Base-by-base conservation (phyloP, 768 basidiomycete genomes). In the Lepiota brunneoincarnata region DNA sequence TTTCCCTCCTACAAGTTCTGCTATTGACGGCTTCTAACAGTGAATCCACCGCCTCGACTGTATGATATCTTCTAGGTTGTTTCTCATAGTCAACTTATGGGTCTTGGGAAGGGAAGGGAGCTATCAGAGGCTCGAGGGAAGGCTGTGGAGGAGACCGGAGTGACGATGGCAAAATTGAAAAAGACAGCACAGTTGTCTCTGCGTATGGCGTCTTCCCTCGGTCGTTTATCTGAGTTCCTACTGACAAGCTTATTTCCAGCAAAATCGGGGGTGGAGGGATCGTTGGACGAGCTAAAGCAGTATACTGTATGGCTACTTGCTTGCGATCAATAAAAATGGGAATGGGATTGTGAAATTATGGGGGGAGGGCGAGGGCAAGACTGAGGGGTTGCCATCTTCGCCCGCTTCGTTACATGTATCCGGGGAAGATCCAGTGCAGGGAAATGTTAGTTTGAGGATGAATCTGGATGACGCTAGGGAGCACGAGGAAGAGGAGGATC, bases 1-100 rank as follows among this genome's bases (percentile, higher is more conserved):
- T 20, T 37, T 36, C 42, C 4, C 21, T 36, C 20, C 9, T 49
- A 15, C 43, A 39, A 34, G 23, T 28, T 45, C n/a, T 37, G 59
- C 51, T 43, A 38, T 15, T 24, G 12, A 40, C 10, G 31, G 3
- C 7, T 6, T 31, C 55, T 17, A 48, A 17, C 56, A 83, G 83
- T 85, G 12, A 80, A 80, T 10, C 74, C 78, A 21, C 74, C 78
- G 1, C 72, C 81, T 1, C 70, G 76, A 35, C 83, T 86, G 1
- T 97, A 96, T 63, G 91, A 98, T 67, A 70, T 98, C 1, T 73
- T 95, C 2, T 89, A 88, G 81, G 94, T 94, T 0, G 75, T 91
- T 1, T 41, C 24, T 26, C 72, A 71, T 38, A 75, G 70, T 56
- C 67, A 73, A 10, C 18, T 51, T 15, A 28, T 28, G 23, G 28